These are phyloP conservation scores for Schizosaccharomyces cryophilus DNA, from an alignment of 805 yeast genomes.

Conservation along the genomic window DNA sequence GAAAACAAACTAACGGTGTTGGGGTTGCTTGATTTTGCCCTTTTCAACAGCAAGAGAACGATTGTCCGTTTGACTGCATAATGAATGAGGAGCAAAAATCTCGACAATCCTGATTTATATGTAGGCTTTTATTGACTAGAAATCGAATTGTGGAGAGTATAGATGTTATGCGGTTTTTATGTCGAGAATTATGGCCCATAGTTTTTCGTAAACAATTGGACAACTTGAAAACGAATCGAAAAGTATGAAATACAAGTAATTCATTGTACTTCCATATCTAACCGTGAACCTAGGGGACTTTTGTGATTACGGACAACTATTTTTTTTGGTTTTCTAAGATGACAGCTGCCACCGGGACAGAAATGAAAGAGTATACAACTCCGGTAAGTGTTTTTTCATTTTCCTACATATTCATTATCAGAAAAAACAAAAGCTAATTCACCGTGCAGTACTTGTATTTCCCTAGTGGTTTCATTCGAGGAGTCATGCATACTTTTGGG, in stretches of 20 bases:
- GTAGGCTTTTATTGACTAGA: conserved; percentile 18
- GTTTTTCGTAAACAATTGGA: conserved; percentile 73
- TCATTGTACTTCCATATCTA: not conserved
- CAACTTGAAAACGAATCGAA: conserved; percentile 72
- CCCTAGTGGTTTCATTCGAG: conserved; percentile 55
- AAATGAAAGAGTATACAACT: conserved; percentile 10
- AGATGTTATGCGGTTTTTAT: conserved; percentile 73
- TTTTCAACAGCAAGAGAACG: too few relatives aligned
- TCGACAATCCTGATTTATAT: not conserved
- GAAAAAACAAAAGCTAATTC: not conserved
- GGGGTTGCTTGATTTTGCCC: too few relatives aligned
- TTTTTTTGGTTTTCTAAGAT: conserved; percentile 31
- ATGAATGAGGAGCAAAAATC: too few relatives aligned
- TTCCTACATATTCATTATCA: not conserved
- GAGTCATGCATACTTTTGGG: conserved; percentile 14
- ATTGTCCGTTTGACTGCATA: too few relatives aligned
- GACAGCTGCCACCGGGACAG: conserved; percentile 15
- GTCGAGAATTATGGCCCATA: conserved; percentile 74
- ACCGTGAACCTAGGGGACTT: conserved; percentile 26
- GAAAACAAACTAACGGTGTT: too few relatives aligned
- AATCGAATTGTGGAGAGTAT: conserved; percentile 34
- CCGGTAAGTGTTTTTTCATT: conserved; percentile 7
- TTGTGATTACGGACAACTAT: conserved; percentile 46
- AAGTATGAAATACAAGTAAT: conserved; percentile 18
- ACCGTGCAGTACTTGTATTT: conserved; percentile 27